These are phyloP conservation scores for Exsudoporus frostii DNA, from an alignment of 768 basidiomycete genomes.

Conservation along the genomic window DNA sequence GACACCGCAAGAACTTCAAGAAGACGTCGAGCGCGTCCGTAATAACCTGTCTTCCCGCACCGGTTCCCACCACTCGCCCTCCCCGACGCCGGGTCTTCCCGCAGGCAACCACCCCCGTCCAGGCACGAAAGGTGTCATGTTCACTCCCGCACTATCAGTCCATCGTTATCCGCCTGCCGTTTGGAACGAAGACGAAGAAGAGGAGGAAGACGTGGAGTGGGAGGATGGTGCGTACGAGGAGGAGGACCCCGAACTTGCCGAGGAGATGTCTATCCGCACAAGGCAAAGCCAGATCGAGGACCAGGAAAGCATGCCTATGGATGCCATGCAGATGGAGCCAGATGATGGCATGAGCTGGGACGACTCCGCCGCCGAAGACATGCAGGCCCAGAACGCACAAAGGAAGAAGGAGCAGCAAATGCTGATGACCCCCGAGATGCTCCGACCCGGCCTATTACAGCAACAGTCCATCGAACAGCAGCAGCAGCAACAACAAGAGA, in stretches of 20 bases:
- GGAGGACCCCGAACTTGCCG: slow-evolving; percentile 61
- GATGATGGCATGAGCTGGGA: slow-evolving; percentile 93
- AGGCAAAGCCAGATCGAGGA: slow-evolving; percentile 36
- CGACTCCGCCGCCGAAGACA: slow-evolving; percentile 56
- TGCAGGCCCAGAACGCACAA: slow-evolving; percentile 36
- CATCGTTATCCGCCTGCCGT: slow-evolving; percentile 80
- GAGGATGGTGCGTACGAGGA: slow-evolving; percentile 71
- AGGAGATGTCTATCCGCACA: slow-evolving; percentile 47
- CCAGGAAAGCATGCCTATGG: slow-evolving; percentile 30
- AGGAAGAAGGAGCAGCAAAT: slow-evolving; percentile 22
- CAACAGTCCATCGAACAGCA: slow-evolving; percentile 19
- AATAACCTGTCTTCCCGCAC: slow-evolving; percentile 48
- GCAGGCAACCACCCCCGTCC: slow-evolving; percentile 20
- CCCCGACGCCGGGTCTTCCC: slow-evolving; percentile 39
- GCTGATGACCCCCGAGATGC: slow-evolving; percentile 30
- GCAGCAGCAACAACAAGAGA: slow-evolving; percentile 22
- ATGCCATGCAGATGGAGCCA: slow-evolving; percentile 50
- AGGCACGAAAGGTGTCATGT: slow-evolving; percentile 57
- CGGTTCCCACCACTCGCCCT: slow-evolving; percentile 49
- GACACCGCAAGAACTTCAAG: slow-evolving; percentile 52
- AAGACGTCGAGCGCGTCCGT: slow-evolving; percentile 54
- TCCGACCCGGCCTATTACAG: slow-evolving; percentile 35
- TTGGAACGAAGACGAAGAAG: slow-evolving; percentile 75
- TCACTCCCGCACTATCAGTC: slow-evolving; percentile 64
- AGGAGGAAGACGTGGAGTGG: slow-evolving; percentile 49